These are phyloP conservation scores for Moricandia arvensis DNA, from an alignment of 345 rosid genomes.

Conservation along the genomic window DNA sequence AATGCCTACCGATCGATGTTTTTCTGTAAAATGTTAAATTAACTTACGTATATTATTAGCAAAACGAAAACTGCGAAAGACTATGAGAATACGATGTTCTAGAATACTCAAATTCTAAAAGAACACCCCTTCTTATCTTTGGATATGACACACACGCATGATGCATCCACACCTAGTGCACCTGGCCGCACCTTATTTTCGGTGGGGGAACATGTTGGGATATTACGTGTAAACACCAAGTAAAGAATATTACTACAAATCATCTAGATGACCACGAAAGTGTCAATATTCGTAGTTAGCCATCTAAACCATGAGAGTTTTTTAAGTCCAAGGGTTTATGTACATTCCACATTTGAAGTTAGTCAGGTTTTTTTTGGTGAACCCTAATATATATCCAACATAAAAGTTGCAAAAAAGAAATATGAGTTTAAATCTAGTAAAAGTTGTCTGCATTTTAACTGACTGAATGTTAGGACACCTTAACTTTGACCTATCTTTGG, in stretches of 20 bases:
- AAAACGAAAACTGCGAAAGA: background rate
- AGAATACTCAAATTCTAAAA: background rate
- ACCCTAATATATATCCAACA: background rate
- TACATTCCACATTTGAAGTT: background rate
- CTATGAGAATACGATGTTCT: background rate
- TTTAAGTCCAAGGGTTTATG: background rate
- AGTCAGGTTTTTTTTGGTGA: background rate
- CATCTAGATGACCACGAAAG: conserved; percentile 5
- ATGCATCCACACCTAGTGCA: background rate
- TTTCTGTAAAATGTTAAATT: too few species aligned
- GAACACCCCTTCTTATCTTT: background rate
- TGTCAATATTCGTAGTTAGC: background rate
- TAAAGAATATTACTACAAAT: background rate
- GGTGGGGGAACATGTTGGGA: conserved; percentile 13
- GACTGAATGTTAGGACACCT: too few species aligned
- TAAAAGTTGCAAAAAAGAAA: background rate
- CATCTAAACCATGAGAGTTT: background rate
- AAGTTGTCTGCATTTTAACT: background rate
- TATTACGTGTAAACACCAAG: background rate
- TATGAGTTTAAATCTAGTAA: background rate
- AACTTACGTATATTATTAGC: conserved; percentile 27
- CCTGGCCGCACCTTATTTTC: conserved; percentile 12
- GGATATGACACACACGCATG: background rate
- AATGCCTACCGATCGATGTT: conserved; percentile 43
- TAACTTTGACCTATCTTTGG: too few species aligned